Evolutionary conservation across 2,329 filamentous ascomycete genomes (phyloP).

Genomic region (Colletotrichum higginsianum): DNA sequence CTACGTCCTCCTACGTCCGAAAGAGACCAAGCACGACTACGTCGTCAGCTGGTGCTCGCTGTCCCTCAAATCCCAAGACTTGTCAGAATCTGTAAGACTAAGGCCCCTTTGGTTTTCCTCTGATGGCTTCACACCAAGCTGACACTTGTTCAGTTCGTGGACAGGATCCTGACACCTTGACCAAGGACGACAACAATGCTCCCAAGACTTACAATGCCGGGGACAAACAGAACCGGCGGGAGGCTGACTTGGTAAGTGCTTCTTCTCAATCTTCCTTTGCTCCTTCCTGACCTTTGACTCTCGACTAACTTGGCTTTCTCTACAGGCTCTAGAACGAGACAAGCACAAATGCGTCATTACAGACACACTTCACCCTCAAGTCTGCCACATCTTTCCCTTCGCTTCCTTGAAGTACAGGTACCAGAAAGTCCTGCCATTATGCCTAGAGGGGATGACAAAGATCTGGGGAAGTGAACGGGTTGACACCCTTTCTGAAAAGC

Average conservation of each 20-base stretch:
- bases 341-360: not conserved
- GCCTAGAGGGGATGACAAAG: not conserved
- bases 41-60: too few species aligned
- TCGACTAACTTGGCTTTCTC: not conserved
- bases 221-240: not conserved
- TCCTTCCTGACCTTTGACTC: not conserved
- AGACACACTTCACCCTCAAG: not conserved
- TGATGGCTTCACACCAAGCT: too few species aligned
- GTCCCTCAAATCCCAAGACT: too few species aligned
- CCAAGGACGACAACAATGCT: too few species aligned
- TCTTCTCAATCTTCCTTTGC: not conserved
- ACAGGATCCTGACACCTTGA: too few species aligned
- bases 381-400: not conserved
- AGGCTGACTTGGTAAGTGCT: not conserved
- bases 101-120: too few species aligned
- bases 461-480: not conserved
- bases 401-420: not conserved
- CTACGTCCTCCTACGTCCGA: not conserved
- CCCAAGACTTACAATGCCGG: not conserved
- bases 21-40: too few species aligned
- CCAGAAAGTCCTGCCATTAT: rapidly evolving
- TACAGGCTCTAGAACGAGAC: not conserved
- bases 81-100: too few species aligned
- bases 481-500: not conserved
- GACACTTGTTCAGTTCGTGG: too few species aligned